A percentile compares a stretch with the other conserved stretches of the same genome.
Conservation (phyloP, 805 yeast genomes). For the Kuraishia ogatae region DNA sequence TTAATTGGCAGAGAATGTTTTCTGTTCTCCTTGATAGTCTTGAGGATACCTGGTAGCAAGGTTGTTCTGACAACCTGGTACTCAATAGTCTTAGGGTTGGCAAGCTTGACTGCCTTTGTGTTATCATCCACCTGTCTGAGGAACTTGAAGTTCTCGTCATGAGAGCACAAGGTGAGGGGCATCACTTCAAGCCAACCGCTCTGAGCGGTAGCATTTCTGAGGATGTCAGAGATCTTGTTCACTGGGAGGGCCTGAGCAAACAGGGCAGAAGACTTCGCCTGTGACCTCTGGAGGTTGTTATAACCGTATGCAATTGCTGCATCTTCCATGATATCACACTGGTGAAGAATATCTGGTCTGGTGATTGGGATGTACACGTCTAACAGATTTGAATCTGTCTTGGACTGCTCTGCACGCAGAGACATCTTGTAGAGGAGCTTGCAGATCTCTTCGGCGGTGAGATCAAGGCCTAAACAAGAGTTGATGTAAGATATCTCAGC, state of each 20-base stretch:
- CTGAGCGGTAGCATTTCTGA: conserved; percentile 86
- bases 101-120: conserved; percentile 79
- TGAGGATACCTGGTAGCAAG: conserved; percentile 86
- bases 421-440: conserved; percentile 75
- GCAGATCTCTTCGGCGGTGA: conserved; percentile 59
- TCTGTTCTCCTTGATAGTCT: conserved; percentile 93
- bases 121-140: conserved; percentile 67
- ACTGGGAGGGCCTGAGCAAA: conserved; percentile 86
- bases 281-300: conserved; percentile 74
- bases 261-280: conserved; percentile 68
- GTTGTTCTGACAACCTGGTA: conserved; percentile 97
- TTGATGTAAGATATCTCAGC: conserved; percentile 84
- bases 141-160: conserved; percentile 91
- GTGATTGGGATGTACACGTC: conserved; percentile 82
- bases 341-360: conserved; percentile 92
- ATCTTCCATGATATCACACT: conserved; percentile 98
- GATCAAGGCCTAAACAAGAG: conserved; percentile 82
- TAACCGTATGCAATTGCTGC: conserved; percentile 96
- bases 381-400: conserved; percentile 36
- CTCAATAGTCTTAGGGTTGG: conserved; percentile 93
- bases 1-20: conserved; percentile 90
- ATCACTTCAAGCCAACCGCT: conserved; percentile 94
- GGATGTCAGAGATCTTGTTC: conserved; percentile 84
- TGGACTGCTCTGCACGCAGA: conserved; percentile 49
- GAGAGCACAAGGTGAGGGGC: conserved; percentile 93